Conservation (phyloP, 495 filamentous ascomycete species). For the Tuber microsphaerosporum region DNA sequence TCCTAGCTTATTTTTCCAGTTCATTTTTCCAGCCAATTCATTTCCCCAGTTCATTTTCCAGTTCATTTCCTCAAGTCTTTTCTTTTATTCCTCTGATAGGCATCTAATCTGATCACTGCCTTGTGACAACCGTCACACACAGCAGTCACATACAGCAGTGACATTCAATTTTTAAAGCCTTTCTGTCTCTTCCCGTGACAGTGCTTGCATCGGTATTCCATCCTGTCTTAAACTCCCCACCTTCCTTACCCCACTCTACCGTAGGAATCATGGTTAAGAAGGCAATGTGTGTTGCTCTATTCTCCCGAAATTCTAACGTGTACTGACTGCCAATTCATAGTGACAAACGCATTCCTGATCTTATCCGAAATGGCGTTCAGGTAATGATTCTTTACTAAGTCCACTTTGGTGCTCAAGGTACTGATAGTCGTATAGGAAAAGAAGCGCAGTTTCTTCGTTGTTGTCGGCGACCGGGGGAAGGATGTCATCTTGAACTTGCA, state of each 20-base stretch:
- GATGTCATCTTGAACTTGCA: constrained; percentile 95
- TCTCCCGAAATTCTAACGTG: not conserved
- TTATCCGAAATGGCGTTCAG: constrained; percentile 91
- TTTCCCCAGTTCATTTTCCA: no score
- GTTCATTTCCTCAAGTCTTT: no score
- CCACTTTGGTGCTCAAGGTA: not conserved
- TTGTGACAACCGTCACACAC: no score
- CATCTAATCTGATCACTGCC: no score
- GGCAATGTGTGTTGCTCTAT: constrained; percentile 49
- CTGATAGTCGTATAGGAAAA: constrained; percentile 54
- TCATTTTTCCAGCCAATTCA: no score
- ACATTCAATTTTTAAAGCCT: no score
- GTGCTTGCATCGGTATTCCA: not conserved
- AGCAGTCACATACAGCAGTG: no score
- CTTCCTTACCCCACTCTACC: not conserved
- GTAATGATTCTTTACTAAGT: constrained; percentile 26
- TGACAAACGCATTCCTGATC: constrained; percentile 89
- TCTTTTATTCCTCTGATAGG: no score
- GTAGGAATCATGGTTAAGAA: constrained; percentile 50
- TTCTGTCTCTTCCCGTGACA: not conserved
- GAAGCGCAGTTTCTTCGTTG: constrained; percentile 94
- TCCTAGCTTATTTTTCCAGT: no score
- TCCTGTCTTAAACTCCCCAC: not conserved
- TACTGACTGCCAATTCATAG: constrained; percentile 43
- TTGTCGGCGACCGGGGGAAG: constrained; percentile 92